These are phyloP conservation scores for Chalciporus chontae DNA, from an alignment of 768 basidiomycete genomes.

Conservation along the genomic window DNA sequence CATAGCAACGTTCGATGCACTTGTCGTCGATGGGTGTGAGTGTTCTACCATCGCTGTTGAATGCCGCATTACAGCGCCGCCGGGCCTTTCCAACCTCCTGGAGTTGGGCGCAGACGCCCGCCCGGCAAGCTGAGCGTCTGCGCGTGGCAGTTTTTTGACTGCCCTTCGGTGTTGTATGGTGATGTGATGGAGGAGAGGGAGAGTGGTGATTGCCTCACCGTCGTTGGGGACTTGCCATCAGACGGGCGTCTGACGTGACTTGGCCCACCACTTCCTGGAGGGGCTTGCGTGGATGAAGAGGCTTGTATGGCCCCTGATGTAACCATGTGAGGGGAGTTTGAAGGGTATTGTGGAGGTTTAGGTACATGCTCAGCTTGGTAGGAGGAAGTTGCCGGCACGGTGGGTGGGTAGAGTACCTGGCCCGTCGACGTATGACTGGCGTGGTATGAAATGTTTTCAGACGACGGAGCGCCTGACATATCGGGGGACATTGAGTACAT, in stretches of 20 bases:
- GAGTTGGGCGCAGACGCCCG: conserved; percentile 70
- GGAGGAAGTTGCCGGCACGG: conserved; percentile 18
- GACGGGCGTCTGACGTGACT: conserved; percentile 28
- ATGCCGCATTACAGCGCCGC: conserved; percentile 39
- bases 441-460: conserved; percentile 29
- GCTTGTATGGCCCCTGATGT: conserved; percentile 19
- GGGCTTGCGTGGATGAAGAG: conserved; percentile 18
- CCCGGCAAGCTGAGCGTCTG: conserved; percentile 70
- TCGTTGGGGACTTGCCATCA: conserved; percentile 29
- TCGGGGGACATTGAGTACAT: conserved; percentile 30
- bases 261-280: conserved; percentile 11
- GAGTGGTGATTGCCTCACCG: conserved; percentile 36
- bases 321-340: conserved; percentile 26
- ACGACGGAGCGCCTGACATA: conserved; percentile 25
- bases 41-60: conserved; percentile 26
- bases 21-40: conserved; percentile 21
- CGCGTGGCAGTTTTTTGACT: conserved; percentile 78
- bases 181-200: conserved; percentile 41
- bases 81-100: conserved; percentile 32
- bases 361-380: conserved; percentile 24
- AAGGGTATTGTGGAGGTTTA: conserved; percentile 26
- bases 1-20: conserved; percentile 27
- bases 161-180: conserved; percentile 36
- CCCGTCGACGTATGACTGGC: conserved; percentile 24
- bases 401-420: conserved; percentile 24